Base-by-base conservation (phyloP, 192 early-diverging fungal genomes). In the Backusella tuberculispora region DNA sequence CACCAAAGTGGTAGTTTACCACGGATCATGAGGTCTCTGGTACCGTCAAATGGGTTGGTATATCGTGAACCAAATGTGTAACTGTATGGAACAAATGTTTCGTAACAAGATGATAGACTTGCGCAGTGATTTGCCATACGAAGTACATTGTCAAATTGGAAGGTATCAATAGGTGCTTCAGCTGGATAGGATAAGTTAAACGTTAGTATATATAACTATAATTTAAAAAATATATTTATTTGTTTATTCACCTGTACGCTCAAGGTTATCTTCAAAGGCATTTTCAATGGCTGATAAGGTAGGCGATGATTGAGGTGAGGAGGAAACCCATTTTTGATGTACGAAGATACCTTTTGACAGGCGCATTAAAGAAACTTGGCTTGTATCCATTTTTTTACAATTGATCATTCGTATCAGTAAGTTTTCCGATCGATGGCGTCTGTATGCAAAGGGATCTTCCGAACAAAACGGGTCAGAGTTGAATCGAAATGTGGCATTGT, bases 41-140 rank as follows among this genome's bases (percentile, higher is more conserved):
- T 50, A 12, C 42, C 34, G 6, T 43, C 40, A 24, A 69, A 73
- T 7, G 76, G 76, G 24, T 78, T 78, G 43, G 76, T 78, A 34
- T 40, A 78, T 53, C 76, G 53, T 2, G 71, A 48, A 4, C 76
- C 76, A 73, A 78, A 73, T 15, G 76, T 78, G n/a, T 78, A 78
- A 45, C 76, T 78, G 46, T 68, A 78, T 37, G 76, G 76, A 10
- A 78, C 37, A 50, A 78, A 78, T 8, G 42, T 75, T n/a, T 45
- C 63, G 14, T 56, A 41, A 19, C 60, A 40, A 17, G 66, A 43
- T 67, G 69, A 24, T 43, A 24, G 10, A 1, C 6, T 13, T 6
- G 38, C 9, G 17, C 4, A 19, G 5, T 41, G 64, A 17, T 29
- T 68, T 5, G 15, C 19, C 46, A 73, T 74, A 21, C 34, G 47